A percentile compares a stretch with the other conserved stretches of the same genome.
phyloP scores from a whole-genome alignment of 1,284 basidiomycete species.

The Cryptococcus sp. region DNA sequence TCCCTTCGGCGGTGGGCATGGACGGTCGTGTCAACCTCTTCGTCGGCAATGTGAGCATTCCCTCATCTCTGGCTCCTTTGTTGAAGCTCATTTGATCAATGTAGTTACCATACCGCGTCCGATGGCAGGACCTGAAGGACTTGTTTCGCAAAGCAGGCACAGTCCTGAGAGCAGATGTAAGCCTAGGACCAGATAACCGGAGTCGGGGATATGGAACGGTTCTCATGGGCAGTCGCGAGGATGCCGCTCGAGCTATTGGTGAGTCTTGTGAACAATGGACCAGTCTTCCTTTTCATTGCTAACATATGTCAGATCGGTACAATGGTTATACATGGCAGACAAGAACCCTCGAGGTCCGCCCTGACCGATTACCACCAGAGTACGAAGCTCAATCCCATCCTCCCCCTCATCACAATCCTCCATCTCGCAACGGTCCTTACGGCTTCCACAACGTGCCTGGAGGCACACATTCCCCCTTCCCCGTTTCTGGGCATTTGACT shows the following conservation, averaged over 20 bases:
- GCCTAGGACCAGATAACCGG: constrained; percentile 86
- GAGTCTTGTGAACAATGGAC: constrained; percentile 15
- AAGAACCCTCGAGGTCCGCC: constrained; percentile 81
- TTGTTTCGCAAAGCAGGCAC: constrained; percentile 93
- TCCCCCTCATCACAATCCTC: constrained; percentile 17
- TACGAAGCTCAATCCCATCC: constrained; percentile 57
- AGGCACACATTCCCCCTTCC: constrained; percentile 13
- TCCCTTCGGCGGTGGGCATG: constrained; percentile 46
- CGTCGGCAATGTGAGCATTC: constrained; percentile 73
- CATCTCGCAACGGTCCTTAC: constrained; percentile 11
- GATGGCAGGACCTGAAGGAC: constrained; percentile 98
- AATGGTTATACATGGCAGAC: constrained; percentile 92
- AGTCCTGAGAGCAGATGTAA: constrained; percentile 90
- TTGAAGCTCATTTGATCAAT: constrained; percentile 13
- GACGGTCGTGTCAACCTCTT: constrained; percentile 90
- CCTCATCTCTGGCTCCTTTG: constrained; percentile 7
- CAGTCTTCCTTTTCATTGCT: background rate
- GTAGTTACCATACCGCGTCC: constrained; percentile 84
- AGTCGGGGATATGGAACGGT: constrained; percentile 92
- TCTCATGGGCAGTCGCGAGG: constrained; percentile 83
- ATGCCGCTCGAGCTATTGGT: constrained; percentile 80
- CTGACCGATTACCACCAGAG: constrained; percentile 69
- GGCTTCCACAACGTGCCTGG: constrained; percentile 10
- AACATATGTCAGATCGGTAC: constrained; percentile 59
- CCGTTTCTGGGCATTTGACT: constrained; percentile 20